These are phyloP conservation scores for Crithidia bombi DNA, from an alignment of 208 protist genomes.

Conservation along the genomic window DNA sequence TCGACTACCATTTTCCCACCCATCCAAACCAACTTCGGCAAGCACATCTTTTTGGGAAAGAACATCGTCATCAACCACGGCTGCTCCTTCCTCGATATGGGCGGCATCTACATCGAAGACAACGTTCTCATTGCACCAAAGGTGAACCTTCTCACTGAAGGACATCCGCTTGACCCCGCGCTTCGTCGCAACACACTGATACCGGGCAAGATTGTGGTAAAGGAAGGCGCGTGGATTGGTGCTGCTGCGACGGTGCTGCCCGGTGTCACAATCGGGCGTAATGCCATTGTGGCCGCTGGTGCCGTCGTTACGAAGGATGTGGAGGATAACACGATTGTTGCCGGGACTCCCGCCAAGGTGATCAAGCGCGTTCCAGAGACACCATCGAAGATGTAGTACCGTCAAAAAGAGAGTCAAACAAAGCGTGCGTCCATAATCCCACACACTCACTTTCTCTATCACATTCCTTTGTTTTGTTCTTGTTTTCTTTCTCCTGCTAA, in stretches of 20 bases:
- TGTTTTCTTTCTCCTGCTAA: not conserved
- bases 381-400: not conserved
- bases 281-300: conserved; percentile 71
- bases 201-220: conserved; percentile 50
- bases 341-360: conserved; percentile 74
- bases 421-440: too few relatives aligned
- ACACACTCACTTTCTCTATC: too few relatives aligned
- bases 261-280: conserved; percentile 81
- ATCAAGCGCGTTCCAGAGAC: conserved; percentile 23
- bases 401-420: too few relatives aligned
- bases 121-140: conserved; percentile 61
- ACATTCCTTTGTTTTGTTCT: not conserved
- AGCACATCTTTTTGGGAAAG: conserved; percentile 67
- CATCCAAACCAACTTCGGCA: conserved; percentile 84
- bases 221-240: conserved; percentile 70
- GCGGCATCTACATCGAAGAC: conserved; percentile 64
- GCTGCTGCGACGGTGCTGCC: conserved; percentile 53
- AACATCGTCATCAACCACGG: conserved; percentile 69
- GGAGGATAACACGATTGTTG: conserved; percentile 70
- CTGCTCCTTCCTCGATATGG: conserved; percentile 72
- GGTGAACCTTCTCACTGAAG: conserved; percentile 73
- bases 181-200: conserved; percentile 34
- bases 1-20: conserved; percentile 55
- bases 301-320: conserved; percentile 85
- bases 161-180: conserved; percentile 66